Percentiles rank a stretch among this genome's conserved stretches.
Evolutionary conservation across 2,329 filamentous ascomycete species (phyloP).

Genomic region (Fusarium pilosicola): DNA sequence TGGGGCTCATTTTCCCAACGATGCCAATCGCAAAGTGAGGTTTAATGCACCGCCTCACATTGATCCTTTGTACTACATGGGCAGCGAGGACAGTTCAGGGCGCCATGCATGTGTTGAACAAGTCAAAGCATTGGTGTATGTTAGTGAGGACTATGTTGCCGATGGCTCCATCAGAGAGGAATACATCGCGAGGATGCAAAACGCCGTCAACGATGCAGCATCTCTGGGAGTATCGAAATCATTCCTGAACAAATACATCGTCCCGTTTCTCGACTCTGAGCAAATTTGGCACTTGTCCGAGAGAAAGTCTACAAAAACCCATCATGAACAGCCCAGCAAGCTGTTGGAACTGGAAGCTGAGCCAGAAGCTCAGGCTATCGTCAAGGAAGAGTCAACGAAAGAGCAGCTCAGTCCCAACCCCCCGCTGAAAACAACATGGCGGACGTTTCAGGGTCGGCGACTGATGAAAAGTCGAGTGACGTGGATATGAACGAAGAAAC

Average conservation of each 20-base stretch:
- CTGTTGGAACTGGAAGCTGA: neutral
- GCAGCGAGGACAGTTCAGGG: neutral
- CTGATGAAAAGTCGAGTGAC: neutral
- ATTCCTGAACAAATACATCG: conserved; percentile 1
- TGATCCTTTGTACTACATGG: neutral
- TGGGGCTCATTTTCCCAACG: neutral
- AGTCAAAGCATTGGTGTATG: conserved; percentile 1
- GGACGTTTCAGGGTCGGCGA: too few relatives aligned
- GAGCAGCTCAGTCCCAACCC: fast-evolving
- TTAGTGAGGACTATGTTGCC: neutral
- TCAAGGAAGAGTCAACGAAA: too few relatives aligned
- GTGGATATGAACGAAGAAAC: neutral
- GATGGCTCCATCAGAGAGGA: conserved; percentile 2
- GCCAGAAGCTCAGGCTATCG: neutral
- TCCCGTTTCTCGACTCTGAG: neutral
- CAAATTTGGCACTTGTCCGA: neutral
- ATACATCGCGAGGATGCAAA: neutral
- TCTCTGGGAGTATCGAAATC: neutral
- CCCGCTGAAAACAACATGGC: neutral
- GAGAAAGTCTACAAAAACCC: fast-evolving
- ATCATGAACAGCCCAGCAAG: neutral
- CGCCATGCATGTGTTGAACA: neutral
- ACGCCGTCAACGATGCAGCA: neutral
- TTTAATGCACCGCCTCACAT: neutral
- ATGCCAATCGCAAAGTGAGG: neutral